Base-by-base conservation (phyloP, 306 rosid species). In the Ziziphus jujuba region DNA sequence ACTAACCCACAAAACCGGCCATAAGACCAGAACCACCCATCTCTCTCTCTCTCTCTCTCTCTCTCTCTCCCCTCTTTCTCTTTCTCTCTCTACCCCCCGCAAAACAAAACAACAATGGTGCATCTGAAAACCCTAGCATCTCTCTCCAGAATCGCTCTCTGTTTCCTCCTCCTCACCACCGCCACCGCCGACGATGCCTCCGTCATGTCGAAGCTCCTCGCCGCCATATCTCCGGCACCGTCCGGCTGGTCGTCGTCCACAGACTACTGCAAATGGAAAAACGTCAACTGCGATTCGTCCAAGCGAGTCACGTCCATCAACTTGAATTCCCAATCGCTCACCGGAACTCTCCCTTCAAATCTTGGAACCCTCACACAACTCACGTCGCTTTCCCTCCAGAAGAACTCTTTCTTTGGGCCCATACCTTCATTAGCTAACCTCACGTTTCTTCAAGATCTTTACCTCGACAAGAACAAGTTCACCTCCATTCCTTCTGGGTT, bases 331-430 rank as follows among this genome's bases (percentile, higher is more conserved):
- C 23, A 22, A 4, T 76, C 82, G 2, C 89, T 92, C 74, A 64
- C 85, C 34, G 98, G 98, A 9, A 50, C 81, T 0, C 90, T 92
- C 2, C 97, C 97, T 47, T 59, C 90, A 17, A 84, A 90, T 78
- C 84, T 92, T 22, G 85, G 76, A 66, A 54, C 91, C 28, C 96
- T 92, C 58, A 40, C 91, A 1, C 74, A 76, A 44, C 93, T 92
- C 73, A 59, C 80, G 23, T 2, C 76, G 0, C 84, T 92, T 48
- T 59, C 80, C 0, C 87, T 92, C 53, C 91, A 90, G 47, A 51
- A 61, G 23, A 92, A 92, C 74, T 2, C 77, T 7, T 72, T 92
- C 52, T 23, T 70, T 4, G 97, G 97, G 0, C 17, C 89, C 0
- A n/a, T 92, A 5, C 97, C 98, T 6, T 73, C 93, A 6, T 71